Evolutionary conservation across 2,329 filamentous ascomycete genomes (phyloP).

Genomic region (Penicillium rolfsii): DNA sequence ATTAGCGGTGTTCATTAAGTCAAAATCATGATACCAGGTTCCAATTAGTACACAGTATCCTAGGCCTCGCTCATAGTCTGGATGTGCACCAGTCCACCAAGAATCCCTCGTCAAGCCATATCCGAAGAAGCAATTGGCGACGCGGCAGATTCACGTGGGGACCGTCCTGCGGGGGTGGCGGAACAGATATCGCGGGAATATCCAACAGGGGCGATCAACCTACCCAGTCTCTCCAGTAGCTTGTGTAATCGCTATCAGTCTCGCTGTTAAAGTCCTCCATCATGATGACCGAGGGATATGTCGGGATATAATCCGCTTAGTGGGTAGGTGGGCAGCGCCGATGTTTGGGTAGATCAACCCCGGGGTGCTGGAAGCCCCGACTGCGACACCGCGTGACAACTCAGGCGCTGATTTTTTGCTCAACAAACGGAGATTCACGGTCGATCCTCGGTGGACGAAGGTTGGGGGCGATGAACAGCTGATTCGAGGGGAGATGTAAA

Average conservation of each 20-base stretch:
- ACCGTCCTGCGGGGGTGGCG: conserved; percentile 14
- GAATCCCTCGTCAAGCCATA: neutral
- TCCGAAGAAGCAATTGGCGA: neutral
- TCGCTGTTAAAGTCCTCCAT: conserved; percentile 99
- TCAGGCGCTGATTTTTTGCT: neutral
- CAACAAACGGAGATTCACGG: neutral
- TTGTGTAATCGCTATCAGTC: conserved; percentile 98
- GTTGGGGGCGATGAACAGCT: conserved; percentile 10
- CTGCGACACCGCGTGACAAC: conserved; percentile 12
- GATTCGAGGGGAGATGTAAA: conserved; percentile 12
- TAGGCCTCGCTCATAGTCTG: neutral
- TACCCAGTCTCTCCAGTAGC: conserved; percentile 99
- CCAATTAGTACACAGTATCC: neutral
- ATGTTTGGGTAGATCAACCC: conserved; percentile 27
- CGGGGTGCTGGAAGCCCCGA: conserved; percentile 21
- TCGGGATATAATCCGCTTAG: conserved; percentile 17
- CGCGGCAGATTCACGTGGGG: conserved; percentile 3
- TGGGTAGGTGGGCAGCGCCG: conserved; percentile 21
- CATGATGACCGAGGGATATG: conserved; percentile 26
- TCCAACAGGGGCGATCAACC: conserved; percentile 47
- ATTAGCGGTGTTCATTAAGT: conserved; percentile 7
- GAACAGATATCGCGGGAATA: conserved; percentile 8
- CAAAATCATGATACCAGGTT: neutral
- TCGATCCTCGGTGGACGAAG: conserved; percentile 1
- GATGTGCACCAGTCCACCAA: neutral